Base-by-base conservation (phyloP, 2,329 filamentous ascomycete species). In the Penicillium concentricum region DNA sequence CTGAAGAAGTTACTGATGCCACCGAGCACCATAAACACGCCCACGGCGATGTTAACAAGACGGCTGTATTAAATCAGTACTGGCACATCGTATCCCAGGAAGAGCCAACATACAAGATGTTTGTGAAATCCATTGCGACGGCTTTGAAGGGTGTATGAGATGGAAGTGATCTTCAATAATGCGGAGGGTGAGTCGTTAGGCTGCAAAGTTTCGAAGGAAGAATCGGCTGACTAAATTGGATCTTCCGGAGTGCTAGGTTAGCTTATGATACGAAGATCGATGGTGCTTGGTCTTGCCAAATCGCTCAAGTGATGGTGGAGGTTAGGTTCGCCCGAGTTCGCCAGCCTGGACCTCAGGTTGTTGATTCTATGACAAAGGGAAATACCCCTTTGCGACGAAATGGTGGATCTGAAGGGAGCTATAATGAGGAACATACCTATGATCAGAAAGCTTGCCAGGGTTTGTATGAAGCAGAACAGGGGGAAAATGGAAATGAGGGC, bases 41-140 rank as follows among this genome's bases (percentile, higher is more conserved):
- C 94, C 62, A 95, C 87, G 69, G 81, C 90, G 76, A 99, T 82
- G 83, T 99, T 99, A 75, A 96, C 90, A 72, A 97, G 86, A 72
- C 94, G 94, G 81, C 94, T 97, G 74, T 58, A 54, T 15, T 43
- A 22, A 6, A 34, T 57, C 66, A 57, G 60, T 67, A 54, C 62
- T 32, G 15, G 20, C 30, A 35, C 13, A n/a, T n/a, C 10, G 2
- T 35, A 59, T 47, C 30, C 42, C 28, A 44, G 15, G 37, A 32
- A 24, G 26, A n/a, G 8, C 12, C 18, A 15, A 61, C 60, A 51
- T 58, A 61, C 57, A 58, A 64, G 61, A 87, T 87, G 78, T 96
- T 91, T 62, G 91, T 93, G 81, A 92, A 90, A 78, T 96, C 92
- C 91, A 96, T 96, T 65, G 73, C 81, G 71, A 50, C 28, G 44